These are phyloP conservation scores for Acanthamoeba polyphaga DNA, from an alignment of 208 protist species.

Conservation along the genomic window DNA sequence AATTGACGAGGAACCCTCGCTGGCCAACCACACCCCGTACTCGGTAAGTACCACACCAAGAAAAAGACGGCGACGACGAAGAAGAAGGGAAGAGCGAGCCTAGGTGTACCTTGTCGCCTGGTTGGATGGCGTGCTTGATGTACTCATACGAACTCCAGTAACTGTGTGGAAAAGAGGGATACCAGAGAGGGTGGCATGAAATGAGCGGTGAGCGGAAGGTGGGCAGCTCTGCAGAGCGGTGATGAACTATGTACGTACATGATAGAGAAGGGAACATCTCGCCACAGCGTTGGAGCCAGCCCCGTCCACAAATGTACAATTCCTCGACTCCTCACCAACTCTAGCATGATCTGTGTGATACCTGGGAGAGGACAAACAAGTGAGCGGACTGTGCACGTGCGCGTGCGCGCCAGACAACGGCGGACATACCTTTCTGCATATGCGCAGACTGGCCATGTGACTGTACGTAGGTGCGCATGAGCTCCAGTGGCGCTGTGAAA, in stretches of 20 bases:
- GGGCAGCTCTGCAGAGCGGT: too few relatives aligned
- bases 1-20: slow-evolving; percentile 68
- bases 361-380: neutral
- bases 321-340: slow-evolving; percentile 70
- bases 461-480: slow-evolving; percentile 82
- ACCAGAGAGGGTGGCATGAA: neutral
- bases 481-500: slow-evolving; percentile 81
- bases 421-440: neutral
- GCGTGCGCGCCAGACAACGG: neutral
- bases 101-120: neutral
- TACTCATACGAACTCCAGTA: slow-evolving; percentile 41
- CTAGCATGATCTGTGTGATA: slow-evolving; percentile 18
- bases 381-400: neutral
- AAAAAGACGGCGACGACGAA: neutral
- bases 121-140: slow-evolving; percentile 19
- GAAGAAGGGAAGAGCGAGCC: neutral
- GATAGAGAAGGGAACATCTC: slow-evolving; percentile 82
- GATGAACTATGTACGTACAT: slow-evolving; percentile 62
- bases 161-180: neutral
- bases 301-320: slow-evolving; percentile 80
- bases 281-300: slow-evolving; percentile 69
- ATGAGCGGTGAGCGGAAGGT: neutral
- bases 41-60: too few relatives aligned
- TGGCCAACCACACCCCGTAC: neutral
- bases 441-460: slow-evolving; percentile 16